Evolutionary conservation across 306 rosid species (phyloP).

Genomic region (Prunus armeniaca): DNA sequence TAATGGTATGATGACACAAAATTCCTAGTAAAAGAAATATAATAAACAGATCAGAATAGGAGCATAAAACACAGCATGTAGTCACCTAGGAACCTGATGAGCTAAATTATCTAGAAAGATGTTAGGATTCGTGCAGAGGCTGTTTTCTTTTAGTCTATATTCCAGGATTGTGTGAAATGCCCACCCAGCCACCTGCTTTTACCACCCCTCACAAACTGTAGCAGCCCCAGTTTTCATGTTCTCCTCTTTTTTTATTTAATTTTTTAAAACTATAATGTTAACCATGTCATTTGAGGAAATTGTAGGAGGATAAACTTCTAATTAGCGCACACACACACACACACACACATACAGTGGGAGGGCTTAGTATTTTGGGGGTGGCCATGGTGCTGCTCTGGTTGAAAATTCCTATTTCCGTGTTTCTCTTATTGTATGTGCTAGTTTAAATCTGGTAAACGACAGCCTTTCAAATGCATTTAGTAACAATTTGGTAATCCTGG

Average conservation of each 20-base stretch:
- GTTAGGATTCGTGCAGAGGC: not conserved
- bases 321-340: too few species aligned
- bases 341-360: too few species aligned
- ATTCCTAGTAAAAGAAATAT: not conserved
- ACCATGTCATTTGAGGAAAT: too few species aligned
- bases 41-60: not conserved
- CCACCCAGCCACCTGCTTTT: too few species aligned
- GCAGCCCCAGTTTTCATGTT: too few species aligned
- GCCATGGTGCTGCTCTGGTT: not conserved
- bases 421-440: conserved; percentile 12
- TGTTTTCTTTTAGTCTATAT: too few species aligned
- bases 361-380: too few species aligned
- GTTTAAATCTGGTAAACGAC: not conserved
- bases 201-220: too few species aligned
- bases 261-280: too few species aligned
- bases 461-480: not conserved
- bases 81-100: not conserved
- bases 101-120: not conserved
- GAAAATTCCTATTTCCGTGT: not conserved
- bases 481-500: not conserved
- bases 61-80: not conserved
- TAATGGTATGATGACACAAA: not conserved
- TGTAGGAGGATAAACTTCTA: too few species aligned
- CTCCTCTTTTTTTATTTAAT: too few species aligned
- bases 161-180: too few species aligned